Conservation (phyloP, 2,329 filamentous ascomycete genomes). For the Colletotrichum theobromicola region DNA sequence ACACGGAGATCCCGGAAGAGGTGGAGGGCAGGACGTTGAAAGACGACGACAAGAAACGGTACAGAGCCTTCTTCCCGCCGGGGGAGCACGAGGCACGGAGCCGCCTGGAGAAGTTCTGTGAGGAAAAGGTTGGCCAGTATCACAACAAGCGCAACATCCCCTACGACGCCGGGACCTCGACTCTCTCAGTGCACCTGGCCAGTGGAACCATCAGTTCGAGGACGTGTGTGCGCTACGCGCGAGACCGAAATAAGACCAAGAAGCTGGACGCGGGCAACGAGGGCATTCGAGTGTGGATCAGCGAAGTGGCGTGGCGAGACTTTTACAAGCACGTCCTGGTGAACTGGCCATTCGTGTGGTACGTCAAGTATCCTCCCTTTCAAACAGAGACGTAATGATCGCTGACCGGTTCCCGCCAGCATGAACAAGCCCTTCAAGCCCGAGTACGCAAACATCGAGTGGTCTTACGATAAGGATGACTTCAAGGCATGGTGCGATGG, state of each 20-base stretch:
- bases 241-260: constrained; percentile 65
- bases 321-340: constrained; percentile 88
- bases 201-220: constrained; percentile 71
- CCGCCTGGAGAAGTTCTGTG: constrained; percentile 71
- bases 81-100: constrained; percentile 75
- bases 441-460: constrained; percentile 81
- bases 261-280: constrained; percentile 70
- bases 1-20: constrained; percentile 61
- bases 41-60: constrained; percentile 61
- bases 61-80: constrained; percentile 70
- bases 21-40: constrained; percentile 68
- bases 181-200: constrained; percentile 75
- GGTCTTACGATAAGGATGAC: constrained; percentile 75
- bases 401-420: constrained; percentile 23
- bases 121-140: constrained; percentile 67
- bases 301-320: constrained; percentile 84
- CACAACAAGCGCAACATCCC: constrained; percentile 71
- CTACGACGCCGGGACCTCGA: constrained; percentile 65
- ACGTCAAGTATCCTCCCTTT: constrained; percentile 28
- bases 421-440: constrained; percentile 76
- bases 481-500: constrained; percentile 80
- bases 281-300: constrained; percentile 77
- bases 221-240: constrained; percentile 68
- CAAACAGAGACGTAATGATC: background rate
- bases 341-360: constrained; percentile 84